Conservation (phyloP, 805 yeast genomes). For the Hermanozyma aechmeae region DNA sequence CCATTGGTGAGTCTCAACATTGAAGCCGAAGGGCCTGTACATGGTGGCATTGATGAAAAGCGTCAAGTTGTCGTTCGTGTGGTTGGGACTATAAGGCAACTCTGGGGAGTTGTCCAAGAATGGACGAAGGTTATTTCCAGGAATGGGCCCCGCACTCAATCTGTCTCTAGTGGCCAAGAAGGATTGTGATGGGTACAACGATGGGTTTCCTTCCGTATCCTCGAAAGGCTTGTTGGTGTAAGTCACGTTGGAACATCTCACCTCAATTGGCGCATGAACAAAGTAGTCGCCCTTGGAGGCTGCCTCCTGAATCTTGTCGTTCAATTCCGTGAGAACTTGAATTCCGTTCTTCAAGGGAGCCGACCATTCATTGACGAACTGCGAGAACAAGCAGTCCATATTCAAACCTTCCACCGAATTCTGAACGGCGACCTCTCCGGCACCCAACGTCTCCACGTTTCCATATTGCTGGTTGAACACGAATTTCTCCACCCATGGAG, state of each 20-base stretch:
- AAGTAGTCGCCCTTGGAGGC: conserved; percentile 53
- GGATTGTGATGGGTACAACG: conserved; percentile 34
- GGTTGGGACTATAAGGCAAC: conserved; percentile 39
- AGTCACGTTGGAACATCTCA: conserved; percentile 85
- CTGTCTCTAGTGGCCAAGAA: conserved; percentile 43
- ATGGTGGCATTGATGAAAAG: conserved; percentile 88
- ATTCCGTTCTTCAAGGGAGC: conserved; percentile 77
- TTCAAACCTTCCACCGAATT: conserved; percentile 79
- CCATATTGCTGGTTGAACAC: conserved; percentile 84
- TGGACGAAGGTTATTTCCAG: conserved; percentile 79
- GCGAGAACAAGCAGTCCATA: conserved; percentile 93
- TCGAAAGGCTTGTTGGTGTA: conserved; percentile 27
- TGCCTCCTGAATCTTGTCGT: conserved; percentile 53
- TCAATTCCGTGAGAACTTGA: conserved; percentile 55
- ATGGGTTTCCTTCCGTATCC: conserved; percentile 25
- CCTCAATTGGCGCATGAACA: conserved; percentile 94
- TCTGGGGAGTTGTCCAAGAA: conserved; percentile 71
- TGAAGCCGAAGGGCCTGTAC: conserved; percentile 83
- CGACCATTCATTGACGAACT: conserved; percentile 97
- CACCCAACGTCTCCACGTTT: conserved; percentile 52
- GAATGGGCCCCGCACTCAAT: conserved; percentile 66
- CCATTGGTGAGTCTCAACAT: conserved; percentile 74
- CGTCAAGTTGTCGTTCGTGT: conserved; percentile 67
- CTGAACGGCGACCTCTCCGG: conserved; percentile 61
- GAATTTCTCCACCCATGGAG: conserved; percentile 79